Conservation (phyloP, 257 asterid genomes). For the Solanum chmielewskii region DNA sequence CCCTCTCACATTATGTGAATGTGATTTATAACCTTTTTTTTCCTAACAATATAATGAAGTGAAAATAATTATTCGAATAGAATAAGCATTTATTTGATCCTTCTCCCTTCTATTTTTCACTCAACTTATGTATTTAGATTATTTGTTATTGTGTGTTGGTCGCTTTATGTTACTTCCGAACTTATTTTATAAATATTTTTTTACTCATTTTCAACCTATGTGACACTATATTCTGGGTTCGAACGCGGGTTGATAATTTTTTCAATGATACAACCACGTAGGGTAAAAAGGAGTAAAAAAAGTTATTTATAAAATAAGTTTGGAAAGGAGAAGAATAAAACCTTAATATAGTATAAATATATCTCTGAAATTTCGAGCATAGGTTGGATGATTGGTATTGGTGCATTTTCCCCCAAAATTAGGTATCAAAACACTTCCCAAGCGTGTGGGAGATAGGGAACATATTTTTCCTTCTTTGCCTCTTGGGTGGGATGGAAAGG, state of each 20-base stretch:
- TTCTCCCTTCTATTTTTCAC: not conserved
- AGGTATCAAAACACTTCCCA: not conserved
- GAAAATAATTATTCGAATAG: not conserved
- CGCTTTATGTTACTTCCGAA: not conserved
- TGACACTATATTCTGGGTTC: too few species aligned
- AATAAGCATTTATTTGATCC: not conserved
- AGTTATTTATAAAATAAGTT: too few species aligned
- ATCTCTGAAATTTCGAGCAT: too few species aligned
- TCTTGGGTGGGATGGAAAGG: not conserved
- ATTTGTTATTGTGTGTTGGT: not conserved
- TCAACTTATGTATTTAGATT: not conserved
- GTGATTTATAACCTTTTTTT: not conserved
- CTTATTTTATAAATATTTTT: too few species aligned
- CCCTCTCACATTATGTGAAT: not conserved
- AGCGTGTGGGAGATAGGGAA: not conserved
- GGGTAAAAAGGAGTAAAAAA: too few species aligned
- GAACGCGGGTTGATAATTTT: too few species aligned
- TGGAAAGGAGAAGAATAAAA: too few species aligned
- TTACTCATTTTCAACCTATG: too few species aligned
- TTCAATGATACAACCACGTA: too few species aligned
- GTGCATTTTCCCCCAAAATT: not conserved
- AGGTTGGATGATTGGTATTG: too few species aligned
- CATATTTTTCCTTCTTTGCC: not conserved
- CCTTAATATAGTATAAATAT: too few species aligned
- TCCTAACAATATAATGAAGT: not conserved